A percentile compares a stretch with the other conserved stretches of the same genome.
These are phyloP conservation scores for Ulota crispa DNA, from an alignment of 225 moss, liverwort and hornwort species.

Conservation along the genomic window DNA sequence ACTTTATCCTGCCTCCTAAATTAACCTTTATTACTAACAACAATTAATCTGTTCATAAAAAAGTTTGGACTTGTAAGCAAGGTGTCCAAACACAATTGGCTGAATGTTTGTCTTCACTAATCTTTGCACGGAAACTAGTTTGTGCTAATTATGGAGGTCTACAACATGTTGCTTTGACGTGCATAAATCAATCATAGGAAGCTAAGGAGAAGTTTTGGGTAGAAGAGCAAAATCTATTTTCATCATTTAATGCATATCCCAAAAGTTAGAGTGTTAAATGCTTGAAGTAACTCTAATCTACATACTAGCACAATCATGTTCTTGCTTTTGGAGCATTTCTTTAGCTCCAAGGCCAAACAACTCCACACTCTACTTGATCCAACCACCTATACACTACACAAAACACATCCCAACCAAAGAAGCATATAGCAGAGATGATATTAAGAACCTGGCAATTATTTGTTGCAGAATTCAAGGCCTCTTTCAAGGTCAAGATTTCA, in stretches of 20 bases:
- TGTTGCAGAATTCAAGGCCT: slow-evolving; percentile 51
- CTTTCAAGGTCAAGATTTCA: slow-evolving; percentile 51
- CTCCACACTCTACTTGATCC: background rate
- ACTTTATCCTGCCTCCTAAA: background rate
- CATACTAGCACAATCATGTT: background rate
- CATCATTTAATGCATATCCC: background rate
- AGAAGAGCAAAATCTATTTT: background rate
- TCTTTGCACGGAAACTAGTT: accelerated
- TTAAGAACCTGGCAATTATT: slow-evolving; percentile 55
- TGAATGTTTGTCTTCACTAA: too few relatives aligned
- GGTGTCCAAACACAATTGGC: too few relatives aligned
- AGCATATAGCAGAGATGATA: background rate
- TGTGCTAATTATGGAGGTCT: background rate
- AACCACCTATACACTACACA: background rate
- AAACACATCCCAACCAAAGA: background rate
- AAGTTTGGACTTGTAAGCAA: too few relatives aligned
- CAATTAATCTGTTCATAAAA: too few relatives aligned
- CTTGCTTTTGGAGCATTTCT: background rate
- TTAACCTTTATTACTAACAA: too few relatives aligned
- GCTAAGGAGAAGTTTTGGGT: background rate
- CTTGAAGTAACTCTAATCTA: background rate
- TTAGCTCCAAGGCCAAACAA: background rate
- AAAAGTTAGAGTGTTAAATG: background rate
- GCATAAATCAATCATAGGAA: accelerated
- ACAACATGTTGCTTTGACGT: background rate